phyloP scores from a whole-genome alignment of 257 asterid species.

The Solanum sejunctum region DNA sequence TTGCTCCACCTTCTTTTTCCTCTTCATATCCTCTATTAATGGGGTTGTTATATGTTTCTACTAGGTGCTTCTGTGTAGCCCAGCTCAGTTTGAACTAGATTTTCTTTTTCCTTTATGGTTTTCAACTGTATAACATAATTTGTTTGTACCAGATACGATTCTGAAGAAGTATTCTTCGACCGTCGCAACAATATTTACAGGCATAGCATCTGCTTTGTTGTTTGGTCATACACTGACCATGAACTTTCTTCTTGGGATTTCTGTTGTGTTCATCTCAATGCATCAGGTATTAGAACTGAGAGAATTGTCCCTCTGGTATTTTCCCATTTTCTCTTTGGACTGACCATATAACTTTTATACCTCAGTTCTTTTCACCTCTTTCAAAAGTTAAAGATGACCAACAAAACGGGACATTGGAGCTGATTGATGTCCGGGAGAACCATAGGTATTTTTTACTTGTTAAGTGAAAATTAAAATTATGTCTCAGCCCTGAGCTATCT shows the following conservation, averaged over 20 bases:
- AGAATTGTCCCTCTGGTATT: neutral
- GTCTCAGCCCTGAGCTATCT: neutral
- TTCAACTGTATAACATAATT: neutral
- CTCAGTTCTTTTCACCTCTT: slow-evolving; percentile 89
- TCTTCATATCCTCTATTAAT: neutral
- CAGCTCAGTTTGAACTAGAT: neutral
- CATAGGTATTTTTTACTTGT: slow-evolving; percentile 29
- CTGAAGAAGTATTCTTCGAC: slow-evolving; percentile 98
- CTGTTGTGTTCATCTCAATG: slow-evolving; percentile 97
- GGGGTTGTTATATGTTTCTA: neutral
- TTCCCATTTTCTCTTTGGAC: neutral
- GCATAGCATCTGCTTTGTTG: slow-evolving; percentile 88
- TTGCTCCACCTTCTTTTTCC: neutral
- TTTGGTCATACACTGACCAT: slow-evolving; percentile 91
- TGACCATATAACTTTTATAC: slow-evolving; percentile 7
- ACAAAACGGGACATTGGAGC: slow-evolving; percentile 46
- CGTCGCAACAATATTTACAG: slow-evolving; percentile 98
- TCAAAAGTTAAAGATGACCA: slow-evolving; percentile 84
- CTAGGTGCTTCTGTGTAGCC: neutral
- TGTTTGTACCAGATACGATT: slow-evolving; percentile 45
- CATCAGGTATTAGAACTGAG: slow-evolving; percentile 66
- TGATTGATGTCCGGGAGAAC: slow-evolving; percentile 29
- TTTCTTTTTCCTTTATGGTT: neutral
- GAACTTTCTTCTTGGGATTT: slow-evolving; percentile 88
- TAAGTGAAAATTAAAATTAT: neutral